Conservation (phyloP, 2,329 filamentous ascomycete species). For the Dryadomyces quercivorus region DNA sequence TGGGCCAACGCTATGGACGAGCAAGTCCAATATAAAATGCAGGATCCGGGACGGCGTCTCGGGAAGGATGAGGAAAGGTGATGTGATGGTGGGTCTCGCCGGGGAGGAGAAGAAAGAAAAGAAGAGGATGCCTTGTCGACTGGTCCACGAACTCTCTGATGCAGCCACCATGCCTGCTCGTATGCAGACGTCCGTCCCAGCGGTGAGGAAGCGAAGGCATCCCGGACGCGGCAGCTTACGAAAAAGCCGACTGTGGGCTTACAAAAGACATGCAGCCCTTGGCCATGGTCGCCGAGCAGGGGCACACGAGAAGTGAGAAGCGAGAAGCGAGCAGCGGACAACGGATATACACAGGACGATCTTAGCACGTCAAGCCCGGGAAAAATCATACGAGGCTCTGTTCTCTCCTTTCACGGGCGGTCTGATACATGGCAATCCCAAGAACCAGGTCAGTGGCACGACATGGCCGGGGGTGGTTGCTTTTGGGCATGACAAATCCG, state of each 20-base stretch:
- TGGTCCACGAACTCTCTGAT: background rate
- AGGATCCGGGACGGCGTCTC: conserved; percentile 6
- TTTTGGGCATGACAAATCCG: background rate
- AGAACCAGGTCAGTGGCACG: background rate
- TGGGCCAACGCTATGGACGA: background rate
- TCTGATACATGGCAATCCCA: background rate
- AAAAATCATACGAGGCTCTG: background rate
- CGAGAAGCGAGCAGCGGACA: background rate
- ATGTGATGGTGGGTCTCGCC: background rate
- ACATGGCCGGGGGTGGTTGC: background rate
- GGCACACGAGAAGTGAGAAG: background rate
- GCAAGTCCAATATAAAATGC: background rate
- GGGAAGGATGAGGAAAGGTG: background rate
- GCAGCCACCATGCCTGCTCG: background rate
- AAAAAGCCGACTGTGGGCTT: background rate
- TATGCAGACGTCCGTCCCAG: background rate
- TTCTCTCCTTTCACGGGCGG: background rate
- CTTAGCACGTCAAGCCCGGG: background rate
- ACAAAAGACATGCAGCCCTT: background rate
- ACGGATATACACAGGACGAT: background rate
- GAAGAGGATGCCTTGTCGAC: background rate
- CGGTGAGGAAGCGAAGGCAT: background rate
- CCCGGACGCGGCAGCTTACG: too few species aligned
- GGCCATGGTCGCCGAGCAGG: background rate
- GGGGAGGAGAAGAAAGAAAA: background rate